phyloP scores from a whole-genome alignment of 306 rosid species.

The Neltuma alba region DNA sequence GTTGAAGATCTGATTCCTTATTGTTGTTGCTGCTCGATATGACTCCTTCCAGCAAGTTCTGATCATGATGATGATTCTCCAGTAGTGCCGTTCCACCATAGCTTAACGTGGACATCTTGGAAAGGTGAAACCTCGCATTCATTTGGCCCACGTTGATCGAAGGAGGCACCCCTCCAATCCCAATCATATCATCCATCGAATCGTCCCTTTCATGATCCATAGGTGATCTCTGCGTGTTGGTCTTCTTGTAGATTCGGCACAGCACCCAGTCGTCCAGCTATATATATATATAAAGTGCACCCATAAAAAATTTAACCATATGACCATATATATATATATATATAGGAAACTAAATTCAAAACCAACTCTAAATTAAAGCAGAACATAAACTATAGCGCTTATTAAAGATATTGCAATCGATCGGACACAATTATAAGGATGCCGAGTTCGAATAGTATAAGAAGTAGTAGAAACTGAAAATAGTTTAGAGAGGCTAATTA shows the following conservation, averaged over 20 bases:
- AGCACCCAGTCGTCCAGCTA: slow-evolving; percentile 97
- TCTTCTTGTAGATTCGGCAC: slow-evolving; percentile 95
- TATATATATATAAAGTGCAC: background rate
- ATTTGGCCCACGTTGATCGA: slow-evolving; percentile 13
- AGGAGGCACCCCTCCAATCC: slow-evolving; percentile 45
- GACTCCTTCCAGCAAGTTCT: slow-evolving; percentile 56
- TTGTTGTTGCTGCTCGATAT: slow-evolving; percentile 19
- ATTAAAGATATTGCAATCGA: background rate
- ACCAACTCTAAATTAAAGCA: background rate
- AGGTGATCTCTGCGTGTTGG: slow-evolving; percentile 56
- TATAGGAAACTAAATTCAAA: background rate
- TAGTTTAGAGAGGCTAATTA: background rate
- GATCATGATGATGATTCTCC: slow-evolving; percentile 49
- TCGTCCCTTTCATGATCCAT: slow-evolving; percentile 70
- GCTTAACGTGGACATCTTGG: slow-evolving; percentile 43
- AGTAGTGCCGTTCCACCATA: slow-evolving; percentile 43
- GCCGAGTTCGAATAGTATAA: background rate
- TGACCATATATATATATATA: background rate
- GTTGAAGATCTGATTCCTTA: slow-evolving; percentile 33
- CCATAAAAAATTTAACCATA: background rate
- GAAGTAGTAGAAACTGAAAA: background rate
- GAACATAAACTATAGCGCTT: background rate
- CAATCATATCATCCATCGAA: slow-evolving; percentile 58
- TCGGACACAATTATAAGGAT: background rate
- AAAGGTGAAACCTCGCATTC: slow-evolving; percentile 52